Evolutionary conservation across 139 green algal species (phyloP).

Genomic region (Chlorella vulgaris): DNA sequence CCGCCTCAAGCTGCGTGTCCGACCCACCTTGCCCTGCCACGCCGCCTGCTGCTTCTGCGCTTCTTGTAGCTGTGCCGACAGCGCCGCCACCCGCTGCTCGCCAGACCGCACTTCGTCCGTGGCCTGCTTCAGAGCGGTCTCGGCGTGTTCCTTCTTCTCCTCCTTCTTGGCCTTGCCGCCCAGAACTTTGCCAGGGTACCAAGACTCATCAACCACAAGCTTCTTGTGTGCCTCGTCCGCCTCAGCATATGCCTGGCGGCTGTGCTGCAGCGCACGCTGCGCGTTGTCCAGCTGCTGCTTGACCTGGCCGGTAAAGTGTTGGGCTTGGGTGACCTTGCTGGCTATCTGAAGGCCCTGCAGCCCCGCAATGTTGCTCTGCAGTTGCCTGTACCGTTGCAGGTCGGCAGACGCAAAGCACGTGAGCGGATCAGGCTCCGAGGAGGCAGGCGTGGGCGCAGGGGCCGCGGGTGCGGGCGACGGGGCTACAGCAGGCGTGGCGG

Average conservation of each 20-base stretch:
- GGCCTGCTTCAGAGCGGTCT: background rate
- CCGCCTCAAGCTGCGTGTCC: too few relatives aligned
- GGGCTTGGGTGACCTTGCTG: constrained; percentile 9
- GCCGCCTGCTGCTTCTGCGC: constrained; percentile 23
- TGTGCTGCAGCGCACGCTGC: constrained; percentile 7
- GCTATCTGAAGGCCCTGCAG: background rate
- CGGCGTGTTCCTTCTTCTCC: constrained; percentile 4
- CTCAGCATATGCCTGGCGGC: background rate
- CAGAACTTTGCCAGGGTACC: constrained; percentile 27
- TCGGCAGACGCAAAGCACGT: background rate
- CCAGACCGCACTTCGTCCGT: background rate
- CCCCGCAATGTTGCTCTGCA: background rate
- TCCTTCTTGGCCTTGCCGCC: constrained; percentile 22
- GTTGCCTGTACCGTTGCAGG: background rate
- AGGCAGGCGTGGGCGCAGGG: background rate
- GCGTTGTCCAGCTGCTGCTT: background rate
- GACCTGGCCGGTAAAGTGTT: background rate
- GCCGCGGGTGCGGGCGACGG: too few relatives aligned
- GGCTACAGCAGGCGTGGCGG: too few relatives aligned
- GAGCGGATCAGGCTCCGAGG: background rate
- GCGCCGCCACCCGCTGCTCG: background rate
- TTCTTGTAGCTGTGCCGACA: background rate
- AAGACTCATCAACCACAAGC: background rate
- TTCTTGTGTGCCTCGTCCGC: constrained; percentile 13
- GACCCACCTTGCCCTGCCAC: constrained; percentile 11